A percentile compares a stretch with the other conserved stretches of the same genome.
These are phyloP conservation scores for Cladosporium oxysporum DNA, from an alignment of 2,329 filamentous ascomycete genomes.

Conservation along the genomic window DNA sequence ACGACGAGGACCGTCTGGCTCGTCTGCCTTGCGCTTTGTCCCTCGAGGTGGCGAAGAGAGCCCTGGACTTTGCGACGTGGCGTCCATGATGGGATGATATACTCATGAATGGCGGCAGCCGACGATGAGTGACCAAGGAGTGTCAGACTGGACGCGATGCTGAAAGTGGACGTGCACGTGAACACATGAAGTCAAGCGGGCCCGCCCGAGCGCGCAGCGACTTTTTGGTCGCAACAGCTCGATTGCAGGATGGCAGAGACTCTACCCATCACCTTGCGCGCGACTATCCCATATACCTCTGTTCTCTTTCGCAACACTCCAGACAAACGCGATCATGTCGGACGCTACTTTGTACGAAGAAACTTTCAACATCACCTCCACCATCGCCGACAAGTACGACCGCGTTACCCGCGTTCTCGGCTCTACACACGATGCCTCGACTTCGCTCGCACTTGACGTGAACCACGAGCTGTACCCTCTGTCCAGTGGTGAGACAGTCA, in stretches of 20 bases:
- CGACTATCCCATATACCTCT: background rate
- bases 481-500: slow-evolving; percentile 70
- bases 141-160: background rate
- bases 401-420: slow-evolving; percentile 84
- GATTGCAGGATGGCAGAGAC: background rate
- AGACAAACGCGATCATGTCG: slow-evolving; percentile 57
- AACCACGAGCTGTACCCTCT: slow-evolving; percentile 91
- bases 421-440: slow-evolving; percentile 72
- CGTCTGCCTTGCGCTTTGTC: slow-evolving; percentile 37
- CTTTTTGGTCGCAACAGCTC: slow-evolving; percentile 3
- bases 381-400: slow-evolving; percentile 90
- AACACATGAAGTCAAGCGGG: background rate
- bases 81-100: background rate
- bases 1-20: slow-evolving; percentile 42
- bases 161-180: background rate
- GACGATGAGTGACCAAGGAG: background rate
- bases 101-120: background rate
- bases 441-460: slow-evolving; percentile 83
- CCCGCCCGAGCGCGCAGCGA: background rate
- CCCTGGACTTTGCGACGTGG: background rate
- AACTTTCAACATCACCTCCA: slow-evolving; percentile 76
- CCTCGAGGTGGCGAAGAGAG: slow-evolving; percentile 32
- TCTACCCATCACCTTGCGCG: background rate
- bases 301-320: background rate
- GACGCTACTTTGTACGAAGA: slow-evolving; percentile 95